Evolutionary conservation across 2,329 filamentous ascomycete species (phyloP).

Genomic region (Penicillium sp.): DNA sequence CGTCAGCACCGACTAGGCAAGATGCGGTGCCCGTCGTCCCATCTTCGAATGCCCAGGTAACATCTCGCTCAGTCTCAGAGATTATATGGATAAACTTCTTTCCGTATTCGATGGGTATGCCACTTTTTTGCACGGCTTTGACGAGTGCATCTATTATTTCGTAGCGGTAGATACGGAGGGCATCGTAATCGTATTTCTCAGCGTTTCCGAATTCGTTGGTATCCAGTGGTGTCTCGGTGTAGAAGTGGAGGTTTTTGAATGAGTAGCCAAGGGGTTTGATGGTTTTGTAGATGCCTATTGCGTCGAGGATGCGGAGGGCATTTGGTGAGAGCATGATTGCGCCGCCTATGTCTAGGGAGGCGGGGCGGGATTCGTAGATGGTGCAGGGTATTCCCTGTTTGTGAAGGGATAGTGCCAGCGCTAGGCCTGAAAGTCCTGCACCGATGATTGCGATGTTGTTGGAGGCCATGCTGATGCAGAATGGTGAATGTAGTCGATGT

Average conservation of each 20-base stretch:
- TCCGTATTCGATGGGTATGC: conserved; percentile 49
- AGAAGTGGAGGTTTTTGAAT: conserved; percentile 54
- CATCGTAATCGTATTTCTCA: conserved; percentile 54
- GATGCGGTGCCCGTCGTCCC: conserved; percentile 43
- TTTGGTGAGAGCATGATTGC: conserved; percentile 63
- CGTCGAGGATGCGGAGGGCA: conserved; percentile 55
- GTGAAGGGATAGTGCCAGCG: conserved; percentile 57
- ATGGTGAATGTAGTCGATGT: no score
- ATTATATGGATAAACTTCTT: conserved; percentile 51
- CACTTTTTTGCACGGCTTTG: conserved; percentile 33
- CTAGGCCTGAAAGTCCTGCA: conserved; percentile 53
- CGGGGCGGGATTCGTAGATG: conserved; percentile 54
- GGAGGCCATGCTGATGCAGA: neutral
- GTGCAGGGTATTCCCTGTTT: conserved; percentile 51
- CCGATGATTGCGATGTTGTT: conserved; percentile 48
- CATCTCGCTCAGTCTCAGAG: conserved; percentile 40
- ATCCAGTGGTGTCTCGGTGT: conserved; percentile 33
- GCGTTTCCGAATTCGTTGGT: conserved; percentile 51
- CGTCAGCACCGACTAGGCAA: conserved; percentile 59
- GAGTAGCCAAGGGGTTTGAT: conserved; percentile 50
- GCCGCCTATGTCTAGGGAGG: conserved; percentile 52
- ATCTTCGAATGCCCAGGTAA: conserved; percentile 52
- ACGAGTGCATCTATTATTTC: conserved; percentile 54
- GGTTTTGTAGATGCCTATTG: conserved; percentile 49
- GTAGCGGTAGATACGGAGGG: conserved; percentile 56